Base-by-base conservation (phyloP, 1,139 yeast species). In the Yamadazyma diospyri region DNA sequence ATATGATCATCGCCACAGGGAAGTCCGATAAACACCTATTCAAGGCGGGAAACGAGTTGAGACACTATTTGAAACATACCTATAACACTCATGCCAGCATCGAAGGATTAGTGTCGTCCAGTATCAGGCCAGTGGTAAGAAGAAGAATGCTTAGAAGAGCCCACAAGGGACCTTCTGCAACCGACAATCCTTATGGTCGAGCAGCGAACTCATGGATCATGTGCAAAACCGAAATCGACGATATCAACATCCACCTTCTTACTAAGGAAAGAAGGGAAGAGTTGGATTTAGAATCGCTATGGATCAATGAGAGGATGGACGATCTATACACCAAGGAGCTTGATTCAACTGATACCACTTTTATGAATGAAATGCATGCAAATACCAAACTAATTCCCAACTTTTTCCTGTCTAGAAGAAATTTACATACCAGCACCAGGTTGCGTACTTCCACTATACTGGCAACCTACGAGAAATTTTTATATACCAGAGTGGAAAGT, bases 201-300 rank as follows among this genome's bases (percentile, higher is more conserved):
- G 50, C 67, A 2, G 68, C 81, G 6, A 83, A 82, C 44, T 71
- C 81, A 20, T 89, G 97, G 97, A 77, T 86, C 16, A 77, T 86
- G 72, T 66, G 88, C 34, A 87, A 85, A 45, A 45, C 48, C 1
- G 27, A 14, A 9, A 58, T 76, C 2, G 83, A 80, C 41, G 76
- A 77, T 16, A 68, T 86, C 4, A 72, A 69, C 37, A 69, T 88
- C 24, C 95, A 89, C 55, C 59, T 89, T 28, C 59, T 89, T 48
- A 85, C 95, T 0, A 64, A 69, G 8, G 78, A 76, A 23, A 74
- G 94, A 55, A 65, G 97, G 38, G 53, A 56, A 15, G 81, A 76
- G 39, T 59, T 89, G 39, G 76, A 82, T 43, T 66, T 89, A 47
- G 96, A 88, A 52, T 65, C 69, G 22, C 53, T 87, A 30, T 86